These are phyloP conservation scores for Penicillium subrubescens DNA, from an alignment of 495 filamentous ascomycete genomes.

Conservation along the genomic window DNA sequence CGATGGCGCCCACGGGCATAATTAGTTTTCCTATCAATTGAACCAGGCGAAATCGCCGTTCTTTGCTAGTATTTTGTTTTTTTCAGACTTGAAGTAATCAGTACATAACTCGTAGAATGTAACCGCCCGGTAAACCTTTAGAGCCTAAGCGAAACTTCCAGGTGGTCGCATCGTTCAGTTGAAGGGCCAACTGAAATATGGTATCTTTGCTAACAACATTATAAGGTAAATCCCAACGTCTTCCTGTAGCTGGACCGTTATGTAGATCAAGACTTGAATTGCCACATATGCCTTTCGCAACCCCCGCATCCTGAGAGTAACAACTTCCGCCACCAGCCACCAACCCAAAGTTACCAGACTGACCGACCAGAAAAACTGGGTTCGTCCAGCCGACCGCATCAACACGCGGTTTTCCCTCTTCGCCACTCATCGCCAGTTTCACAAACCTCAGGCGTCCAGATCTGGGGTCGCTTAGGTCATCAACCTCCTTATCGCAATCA, in stretches of 20 bases:
- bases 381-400: not conserved
- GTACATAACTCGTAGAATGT: not conserved
- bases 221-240: too few species aligned
- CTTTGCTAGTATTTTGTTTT: not conserved
- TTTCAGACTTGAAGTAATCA: not conserved
- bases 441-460: not conserved
- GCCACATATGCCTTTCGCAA: not conserved
- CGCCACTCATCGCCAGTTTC: not conserved
- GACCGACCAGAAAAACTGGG: not conserved
- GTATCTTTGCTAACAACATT: too few species aligned
- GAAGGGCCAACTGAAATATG: too few species aligned
- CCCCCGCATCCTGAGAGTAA: not conserved
- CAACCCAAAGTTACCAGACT: not conserved
- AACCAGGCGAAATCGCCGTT: conserved; percentile 16
- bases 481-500: conserved; percentile 10
- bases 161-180: too few species aligned
- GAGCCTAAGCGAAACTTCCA: too few species aligned
- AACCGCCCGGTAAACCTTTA: not conserved
- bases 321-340: not conserved
- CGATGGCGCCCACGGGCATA: conserved; percentile 33
- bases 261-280: too few species aligned
- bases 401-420: not conserved
- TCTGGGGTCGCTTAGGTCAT: conserved; percentile 3
- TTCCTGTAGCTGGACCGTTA: too few species aligned
- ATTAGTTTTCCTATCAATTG: conserved; percentile 31